phyloP scores from a whole-genome alignment of 2,329 filamentous ascomycete species.

The Dactylellina parvicollis region DNA sequence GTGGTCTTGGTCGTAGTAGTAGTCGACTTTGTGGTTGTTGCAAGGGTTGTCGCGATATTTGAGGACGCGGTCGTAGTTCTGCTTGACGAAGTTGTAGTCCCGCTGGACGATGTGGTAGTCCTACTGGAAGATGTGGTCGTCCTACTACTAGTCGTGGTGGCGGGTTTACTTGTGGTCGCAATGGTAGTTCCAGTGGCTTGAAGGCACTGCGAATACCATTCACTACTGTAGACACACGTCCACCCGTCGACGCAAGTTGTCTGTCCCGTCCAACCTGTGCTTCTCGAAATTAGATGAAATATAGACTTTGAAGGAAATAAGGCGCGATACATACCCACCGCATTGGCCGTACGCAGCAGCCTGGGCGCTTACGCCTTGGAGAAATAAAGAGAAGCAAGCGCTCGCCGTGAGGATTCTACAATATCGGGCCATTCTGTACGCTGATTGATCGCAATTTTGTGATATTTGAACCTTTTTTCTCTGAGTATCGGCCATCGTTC shows the following conservation, averaged over 20 bases:
- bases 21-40: slow-evolving; percentile 1
- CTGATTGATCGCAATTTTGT: not conserved
- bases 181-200: not conserved
- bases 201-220: slow-evolving; percentile 43
- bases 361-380: slow-evolving; percentile 23
- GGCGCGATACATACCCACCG: slow-evolving; percentile 20
- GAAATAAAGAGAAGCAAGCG: slow-evolving; percentile 6
- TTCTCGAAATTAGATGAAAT: not conserved
- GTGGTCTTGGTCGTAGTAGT: slow-evolving; percentile 8
- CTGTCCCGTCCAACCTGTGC: slow-evolving; percentile 25
- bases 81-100: not conserved
- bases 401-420: slow-evolving; percentile 15
- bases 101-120: not conserved
- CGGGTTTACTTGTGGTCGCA: slow-evolving; percentile 7
- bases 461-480: not conserved
- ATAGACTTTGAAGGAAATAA: not conserved
- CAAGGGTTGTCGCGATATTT: not conserved
- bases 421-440: slow-evolving; percentile 15
- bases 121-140: slow-evolving; percentile 3
- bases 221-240: slow-evolving; percentile 41
- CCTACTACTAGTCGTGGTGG: not conserved
- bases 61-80: too few relatives aligned
- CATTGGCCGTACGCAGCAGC: slow-evolving; percentile 35
- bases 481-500: not conserved
- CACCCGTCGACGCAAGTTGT: slow-evolving; percentile 34